Percentiles rank a stretch among this genome's conserved stretches.
Evolutionary conservation across 1,139 yeast species (phyloP).

Genomic region (Pichia sp.): DNA sequence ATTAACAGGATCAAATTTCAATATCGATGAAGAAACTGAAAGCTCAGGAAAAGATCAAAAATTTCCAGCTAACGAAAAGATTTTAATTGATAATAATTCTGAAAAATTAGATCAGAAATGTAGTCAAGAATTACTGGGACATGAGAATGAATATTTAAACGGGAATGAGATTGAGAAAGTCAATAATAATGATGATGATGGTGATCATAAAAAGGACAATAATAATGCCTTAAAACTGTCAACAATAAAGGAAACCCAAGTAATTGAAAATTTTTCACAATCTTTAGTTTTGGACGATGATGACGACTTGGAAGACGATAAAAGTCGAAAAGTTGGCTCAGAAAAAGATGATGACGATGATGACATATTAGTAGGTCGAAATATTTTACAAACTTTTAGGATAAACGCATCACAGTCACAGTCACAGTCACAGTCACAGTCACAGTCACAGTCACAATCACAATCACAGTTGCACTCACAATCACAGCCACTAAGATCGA

Average conservation of each 20-base stretch:
- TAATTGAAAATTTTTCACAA: slow-evolving; percentile 11
- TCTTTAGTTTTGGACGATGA: slow-evolving; percentile 11
- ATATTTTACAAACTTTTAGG: slow-evolving; percentile 6
- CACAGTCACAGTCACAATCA: slow-evolving; percentile 4
- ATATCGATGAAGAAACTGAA: too few species aligned
- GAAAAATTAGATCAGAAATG: too few species aligned
- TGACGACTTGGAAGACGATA: not conserved
- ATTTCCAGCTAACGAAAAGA: too few species aligned
- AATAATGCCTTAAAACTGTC: not conserved
- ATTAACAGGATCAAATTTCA: too few species aligned
- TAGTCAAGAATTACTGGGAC: too few species aligned
- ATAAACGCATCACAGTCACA: slow-evolving; percentile 4
- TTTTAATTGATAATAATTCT: too few species aligned
- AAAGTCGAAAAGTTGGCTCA: not conserved
- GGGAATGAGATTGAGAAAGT: not conserved
- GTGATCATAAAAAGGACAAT: slow-evolving; percentile 2
- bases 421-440: slow-evolving; percentile 7
- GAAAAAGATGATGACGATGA: slow-evolving; percentile 9
- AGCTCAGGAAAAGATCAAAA: too few species aligned
- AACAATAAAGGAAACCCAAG: slow-evolving; percentile 3
- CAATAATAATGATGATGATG: slow-evolving; percentile 5
- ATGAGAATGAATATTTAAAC: too few species aligned
- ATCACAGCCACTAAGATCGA: slow-evolving; percentile 4
- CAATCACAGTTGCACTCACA: not conserved
- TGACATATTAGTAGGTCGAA: slow-evolving; percentile 2